Evolutionary conservation across 2,329 filamentous ascomycete species (phyloP).

Genomic region (Nemania sp.): DNA sequence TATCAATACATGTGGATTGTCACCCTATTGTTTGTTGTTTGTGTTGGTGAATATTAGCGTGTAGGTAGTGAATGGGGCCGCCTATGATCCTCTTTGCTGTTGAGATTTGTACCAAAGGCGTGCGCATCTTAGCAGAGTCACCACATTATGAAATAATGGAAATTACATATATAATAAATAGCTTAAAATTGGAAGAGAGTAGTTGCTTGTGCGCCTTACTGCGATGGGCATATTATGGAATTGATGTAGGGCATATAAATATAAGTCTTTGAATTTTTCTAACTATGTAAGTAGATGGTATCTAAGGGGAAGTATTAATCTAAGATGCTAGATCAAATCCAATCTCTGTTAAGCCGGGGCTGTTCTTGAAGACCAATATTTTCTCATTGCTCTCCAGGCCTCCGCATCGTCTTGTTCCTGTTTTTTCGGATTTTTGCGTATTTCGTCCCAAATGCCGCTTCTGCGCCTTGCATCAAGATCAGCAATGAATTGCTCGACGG

Average conservation of each 20-base stretch:
- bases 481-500: conserved; percentile 40
- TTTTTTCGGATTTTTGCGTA: conserved; percentile 36
- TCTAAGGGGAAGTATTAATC: too few relatives aligned
- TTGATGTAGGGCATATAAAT: too few relatives aligned
- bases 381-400: conserved; percentile 42
- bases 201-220: not conserved
- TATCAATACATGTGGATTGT: too few relatives aligned
- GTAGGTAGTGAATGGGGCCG: too few relatives aligned
- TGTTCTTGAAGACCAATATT: conserved; percentile 42
- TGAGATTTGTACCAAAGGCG: too few relatives aligned
- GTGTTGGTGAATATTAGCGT: too few relatives aligned
- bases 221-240: not conserved
- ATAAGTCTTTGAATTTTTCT: too few relatives aligned
- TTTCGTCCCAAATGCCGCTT: conserved; percentile 39
- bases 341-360: conserved; percentile 13
- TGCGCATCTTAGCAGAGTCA: not conserved
- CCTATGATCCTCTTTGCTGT: too few relatives aligned
- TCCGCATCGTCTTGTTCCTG: conserved; percentile 41
- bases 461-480: conserved; percentile 37
- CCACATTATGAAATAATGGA: not conserved
- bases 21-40: too few relatives aligned
- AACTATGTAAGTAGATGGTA: too few relatives aligned
- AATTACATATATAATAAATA: not conserved
- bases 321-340: not conserved
- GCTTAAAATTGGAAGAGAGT: not conserved